A percentile compares a stretch with the other conserved stretches of the same genome.
phyloP scores from a whole-genome alignment of 2,329 filamentous ascomycete genomes.

The Apiospora hydei region DNA sequence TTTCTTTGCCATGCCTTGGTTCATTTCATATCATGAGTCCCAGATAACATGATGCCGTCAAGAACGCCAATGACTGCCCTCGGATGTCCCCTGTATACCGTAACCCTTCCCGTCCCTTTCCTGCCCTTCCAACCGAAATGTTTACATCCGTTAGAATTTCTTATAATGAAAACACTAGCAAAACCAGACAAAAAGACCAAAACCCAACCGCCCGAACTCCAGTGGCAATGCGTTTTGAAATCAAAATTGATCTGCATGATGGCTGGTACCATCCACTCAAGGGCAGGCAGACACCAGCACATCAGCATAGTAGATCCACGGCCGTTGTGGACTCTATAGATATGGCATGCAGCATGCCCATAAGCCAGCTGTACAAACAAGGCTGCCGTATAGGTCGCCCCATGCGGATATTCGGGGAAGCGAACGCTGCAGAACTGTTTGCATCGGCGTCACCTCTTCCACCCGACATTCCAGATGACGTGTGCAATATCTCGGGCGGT shows the following conservation, averaged over 20 bases:
- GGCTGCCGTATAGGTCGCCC: background rate
- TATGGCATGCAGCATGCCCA: background rate
- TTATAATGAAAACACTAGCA: background rate
- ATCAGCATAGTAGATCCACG: background rate
- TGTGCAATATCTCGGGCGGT: slow-evolving; percentile 74
- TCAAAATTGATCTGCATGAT: background rate
- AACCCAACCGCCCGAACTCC: slow-evolving; percentile 6
- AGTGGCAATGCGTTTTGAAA: slow-evolving; percentile 17
- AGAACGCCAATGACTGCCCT: slow-evolving; percentile 8
- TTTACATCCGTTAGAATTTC: background rate
- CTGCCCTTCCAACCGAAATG: background rate
- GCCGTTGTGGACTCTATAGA: background rate
- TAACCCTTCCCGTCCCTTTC: background rate
- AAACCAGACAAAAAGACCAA: background rate
- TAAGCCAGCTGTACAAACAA: background rate
- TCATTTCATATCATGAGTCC: background rate
- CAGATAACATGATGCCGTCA: slow-evolving; percentile 10
- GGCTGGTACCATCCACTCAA: background rate
- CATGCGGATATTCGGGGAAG: background rate
- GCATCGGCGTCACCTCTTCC: slow-evolving; percentile 56
- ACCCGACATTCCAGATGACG: slow-evolving; percentile 76
- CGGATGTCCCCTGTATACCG: slow-evolving; percentile 16
- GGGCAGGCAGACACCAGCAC: background rate
- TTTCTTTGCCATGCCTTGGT: slow-evolving; percentile 20
- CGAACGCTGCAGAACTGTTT: background rate